phyloP scores from a whole-genome alignment of 2,329 filamentous ascomycete genomes.

The Pyrenophora graminea region DNA sequence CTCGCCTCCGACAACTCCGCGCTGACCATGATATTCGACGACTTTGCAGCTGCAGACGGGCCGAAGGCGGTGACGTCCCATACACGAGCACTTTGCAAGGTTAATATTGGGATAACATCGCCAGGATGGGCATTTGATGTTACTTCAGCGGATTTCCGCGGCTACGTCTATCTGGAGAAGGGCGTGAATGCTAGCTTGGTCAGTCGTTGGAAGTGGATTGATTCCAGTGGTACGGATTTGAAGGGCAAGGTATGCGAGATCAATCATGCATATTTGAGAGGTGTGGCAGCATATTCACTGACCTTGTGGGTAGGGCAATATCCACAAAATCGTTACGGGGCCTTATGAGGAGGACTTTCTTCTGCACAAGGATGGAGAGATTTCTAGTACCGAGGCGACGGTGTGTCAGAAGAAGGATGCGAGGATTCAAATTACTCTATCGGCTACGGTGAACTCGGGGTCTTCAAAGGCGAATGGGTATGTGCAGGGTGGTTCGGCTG shows the following conservation, averaged over 20 bases:
- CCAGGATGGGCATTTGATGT: conserved; percentile 36
- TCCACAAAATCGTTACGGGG: conserved; percentile 28
- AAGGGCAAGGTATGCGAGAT: conserved; percentile 29
- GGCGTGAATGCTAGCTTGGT: conserved; percentile 27
- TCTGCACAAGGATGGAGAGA: conserved; percentile 31
- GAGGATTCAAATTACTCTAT: conserved; percentile 30
- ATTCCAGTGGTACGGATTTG: conserved; percentile 26
- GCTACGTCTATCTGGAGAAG: conserved; percentile 26
- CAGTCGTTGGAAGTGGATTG: conserved; percentile 37
- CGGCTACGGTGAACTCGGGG: conserved; percentile 21
- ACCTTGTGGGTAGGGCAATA: conserved; percentile 21
- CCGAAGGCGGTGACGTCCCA: conserved; percentile 21
- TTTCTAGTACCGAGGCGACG: conserved; percentile 23
- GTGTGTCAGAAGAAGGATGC: conserved; percentile 30
- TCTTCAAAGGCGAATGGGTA: conserved; percentile 14
- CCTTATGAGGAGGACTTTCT: conserved; percentile 31
- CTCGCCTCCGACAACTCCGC: conserved; percentile 29
- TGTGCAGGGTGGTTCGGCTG: conserved; percentile 21
- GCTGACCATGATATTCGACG: conserved; percentile 32
- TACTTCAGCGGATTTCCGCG: conserved; percentile 27
- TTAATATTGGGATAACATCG: conserved; percentile 27
- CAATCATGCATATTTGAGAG: not conserved
- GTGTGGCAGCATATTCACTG: not conserved
- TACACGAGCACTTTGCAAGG: conserved; percentile 32
- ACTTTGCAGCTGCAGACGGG: conserved; percentile 33